Conservation (phyloP, 495 filamentous ascomycete genomes). For the Cercophora newfieldiana region DNA sequence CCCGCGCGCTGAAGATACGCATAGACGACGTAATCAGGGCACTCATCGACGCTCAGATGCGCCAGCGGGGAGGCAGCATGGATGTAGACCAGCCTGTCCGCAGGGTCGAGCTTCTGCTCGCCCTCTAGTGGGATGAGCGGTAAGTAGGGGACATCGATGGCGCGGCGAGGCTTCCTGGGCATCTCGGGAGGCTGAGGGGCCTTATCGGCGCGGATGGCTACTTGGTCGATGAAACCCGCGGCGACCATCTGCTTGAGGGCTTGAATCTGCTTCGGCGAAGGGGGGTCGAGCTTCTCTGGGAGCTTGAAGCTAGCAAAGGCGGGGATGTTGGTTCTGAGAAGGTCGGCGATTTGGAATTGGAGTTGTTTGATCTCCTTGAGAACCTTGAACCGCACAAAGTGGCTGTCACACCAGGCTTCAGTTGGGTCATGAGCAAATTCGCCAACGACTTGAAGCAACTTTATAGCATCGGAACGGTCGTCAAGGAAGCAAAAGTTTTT, state of each 20-base stretch:
- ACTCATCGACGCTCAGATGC: constrained; percentile 64
- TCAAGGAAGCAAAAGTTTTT: constrained; percentile 79
- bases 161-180: constrained; percentile 69
- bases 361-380: constrained; percentile 85
- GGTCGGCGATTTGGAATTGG: constrained; percentile 74
- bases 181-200: constrained; percentile 71
- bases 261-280: constrained; percentile 69
- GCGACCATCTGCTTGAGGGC: constrained; percentile 88
- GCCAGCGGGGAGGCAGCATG: constrained; percentile 82
- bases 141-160: constrained; percentile 87
- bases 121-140: constrained; percentile 74
- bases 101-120: constrained; percentile 34
- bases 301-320: constrained; percentile 60
- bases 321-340: constrained; percentile 74
- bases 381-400: constrained; percentile 82
- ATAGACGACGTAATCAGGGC: constrained; percentile 84
- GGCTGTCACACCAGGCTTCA: constrained; percentile 71
- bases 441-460: constrained; percentile 83
- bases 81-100: constrained; percentile 67
- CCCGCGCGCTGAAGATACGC: constrained; percentile 74
- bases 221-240: constrained; percentile 91
- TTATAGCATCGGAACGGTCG: constrained; percentile 82
- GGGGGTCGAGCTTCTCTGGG: constrained; percentile 63
- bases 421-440: constrained; percentile 70
- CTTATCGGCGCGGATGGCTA: constrained; percentile 90